Evolutionary conservation across 1,139 yeast genomes (phyloP), one percentile per base, ranked within the genome.

Genomic region (Lizanozyma gosingica): DNA sequence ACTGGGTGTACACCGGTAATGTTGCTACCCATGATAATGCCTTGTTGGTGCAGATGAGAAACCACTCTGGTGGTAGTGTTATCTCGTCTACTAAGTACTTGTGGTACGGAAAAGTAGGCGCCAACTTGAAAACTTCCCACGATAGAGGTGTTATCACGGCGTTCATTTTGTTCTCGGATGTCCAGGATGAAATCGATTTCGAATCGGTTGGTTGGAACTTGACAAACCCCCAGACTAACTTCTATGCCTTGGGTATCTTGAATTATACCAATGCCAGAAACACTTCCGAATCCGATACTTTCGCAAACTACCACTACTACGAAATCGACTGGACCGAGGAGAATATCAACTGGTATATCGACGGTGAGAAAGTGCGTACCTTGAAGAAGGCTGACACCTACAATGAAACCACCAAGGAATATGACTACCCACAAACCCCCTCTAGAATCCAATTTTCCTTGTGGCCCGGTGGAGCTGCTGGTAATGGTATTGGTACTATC

Each of bases 371-470:
- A 14, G 79, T 80, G 33, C 82, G 97, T 65, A 78, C 85, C 3
- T 70, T 88, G 51, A 59, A 70, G 40, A 83, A 67, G 56, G 63
- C 64, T 15, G 84, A 76, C 47, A 87, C 96, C 18, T 81, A 67
- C 59, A 87, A 88, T 60, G 59, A 60, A 4, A 83, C 95, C 15
- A 47, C 74, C 9, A 65, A 76, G 8, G 52, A 55, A 17, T 86
- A 79, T 63, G 62, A 63, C 45, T 90, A 59, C 65, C 97, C 97
- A n/a, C 94, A 86, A 63, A 87, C 97, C 3, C 97, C 97, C 2
- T 70, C 92, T 39, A 76, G 94, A 55, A 63, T 90, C 43, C 95
- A 90, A 63, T 63, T 86, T 42, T 87, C 95, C 4, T 60, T 90
- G 46, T 90, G 97, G 97, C 95, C 97, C 3, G 97, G 85, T 59